Percentiles rank a stretch among this genome's conserved stretches.
These are phyloP conservation scores for Rhinocladiella similis DNA, from an alignment of 2,329 filamentous ascomycete genomes.

Conservation along the genomic window DNA sequence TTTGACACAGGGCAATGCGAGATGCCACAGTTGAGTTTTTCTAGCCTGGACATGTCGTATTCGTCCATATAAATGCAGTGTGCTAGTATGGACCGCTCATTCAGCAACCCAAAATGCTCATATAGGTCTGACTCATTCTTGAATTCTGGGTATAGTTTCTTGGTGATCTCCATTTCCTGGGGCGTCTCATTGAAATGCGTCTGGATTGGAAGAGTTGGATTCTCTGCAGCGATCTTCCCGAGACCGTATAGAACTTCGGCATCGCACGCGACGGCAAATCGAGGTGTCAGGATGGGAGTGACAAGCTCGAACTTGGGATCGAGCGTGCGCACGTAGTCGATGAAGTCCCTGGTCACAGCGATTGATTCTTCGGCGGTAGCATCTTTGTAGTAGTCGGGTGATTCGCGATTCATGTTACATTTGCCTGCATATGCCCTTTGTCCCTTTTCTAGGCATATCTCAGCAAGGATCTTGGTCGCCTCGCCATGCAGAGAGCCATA, in stretches of 20 bases:
- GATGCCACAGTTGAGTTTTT: constrained; percentile 51
- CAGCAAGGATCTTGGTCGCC: constrained; percentile 59
- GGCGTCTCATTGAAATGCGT: constrained; percentile 66
- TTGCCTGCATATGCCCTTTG: constrained; percentile 65
- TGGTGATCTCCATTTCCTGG: constrained; percentile 57
- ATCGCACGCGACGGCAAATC: constrained; percentile 60
- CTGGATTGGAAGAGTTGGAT: constrained; percentile 55
- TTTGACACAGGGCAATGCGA: constrained; percentile 64
- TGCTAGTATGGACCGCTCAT: constrained; percentile 56
- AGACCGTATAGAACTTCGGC: constrained; percentile 54
- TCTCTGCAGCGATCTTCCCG: constrained; percentile 49
- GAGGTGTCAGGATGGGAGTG: constrained; percentile 53
- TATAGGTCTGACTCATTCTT: constrained; percentile 59
- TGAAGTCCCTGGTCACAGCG: constrained; percentile 30
- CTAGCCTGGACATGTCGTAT: constrained; percentile 42
- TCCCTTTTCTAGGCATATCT: constrained; percentile 53
- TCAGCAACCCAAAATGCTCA: constrained; percentile 54
- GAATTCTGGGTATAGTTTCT: constrained; percentile 54
- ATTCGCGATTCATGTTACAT: constrained; percentile 60
- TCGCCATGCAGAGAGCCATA: constrained; percentile 58
- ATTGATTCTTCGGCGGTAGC: constrained; percentile 25
- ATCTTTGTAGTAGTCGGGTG: constrained; percentile 34
- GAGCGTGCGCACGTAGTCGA: constrained; percentile 42
- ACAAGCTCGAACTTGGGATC: constrained; percentile 47
- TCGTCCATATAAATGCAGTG: constrained; percentile 65